Evolutionary conservation across 345 rosid species (phyloP).

Genomic region (Aquilaria sinensis): DNA sequence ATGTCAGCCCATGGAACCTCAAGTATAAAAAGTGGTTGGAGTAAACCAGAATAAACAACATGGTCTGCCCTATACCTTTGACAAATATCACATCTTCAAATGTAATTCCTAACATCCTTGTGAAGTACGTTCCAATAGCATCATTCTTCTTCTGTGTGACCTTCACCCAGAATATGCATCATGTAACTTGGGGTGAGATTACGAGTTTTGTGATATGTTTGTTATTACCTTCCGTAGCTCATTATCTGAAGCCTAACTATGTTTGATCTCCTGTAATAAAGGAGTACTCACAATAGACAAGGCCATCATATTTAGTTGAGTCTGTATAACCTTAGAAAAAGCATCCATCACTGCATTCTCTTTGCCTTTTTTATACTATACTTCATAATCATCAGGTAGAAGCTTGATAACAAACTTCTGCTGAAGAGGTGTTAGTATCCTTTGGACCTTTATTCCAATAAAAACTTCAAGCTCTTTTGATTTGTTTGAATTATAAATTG

Average conservation of each 20-base stretch:
- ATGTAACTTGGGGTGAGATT: not conserved
- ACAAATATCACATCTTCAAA: not conserved
- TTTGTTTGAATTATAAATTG: not conserved
- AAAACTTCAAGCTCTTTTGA: not conserved
- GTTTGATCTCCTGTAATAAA: too few species aligned
- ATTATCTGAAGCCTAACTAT: too few species aligned
- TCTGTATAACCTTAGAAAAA: too few species aligned
- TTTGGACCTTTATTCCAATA: not conserved
- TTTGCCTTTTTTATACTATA: too few species aligned
- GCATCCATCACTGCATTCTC: too few species aligned
- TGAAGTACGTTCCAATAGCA: conserved; percentile 1
- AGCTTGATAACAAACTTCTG: too few species aligned
- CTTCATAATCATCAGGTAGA: too few species aligned
- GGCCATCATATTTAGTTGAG: too few species aligned
- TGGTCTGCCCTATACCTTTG: not conserved
- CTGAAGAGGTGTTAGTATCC: not conserved
- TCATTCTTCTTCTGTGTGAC: not conserved
- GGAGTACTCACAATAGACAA: too few species aligned
- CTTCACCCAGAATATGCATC: not conserved
- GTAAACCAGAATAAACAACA: not conserved
- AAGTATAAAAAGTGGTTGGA: not conserved
- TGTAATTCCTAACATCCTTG: not conserved
- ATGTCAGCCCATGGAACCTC: not conserved
- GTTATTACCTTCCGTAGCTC: not conserved
- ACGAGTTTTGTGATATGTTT: not conserved